Evolutionary conservation across 1,139 yeast genomes (phyloP), one percentile per base, ranked within the genome.

Genomic region (Yamadazyma membranifaciens): DNA sequence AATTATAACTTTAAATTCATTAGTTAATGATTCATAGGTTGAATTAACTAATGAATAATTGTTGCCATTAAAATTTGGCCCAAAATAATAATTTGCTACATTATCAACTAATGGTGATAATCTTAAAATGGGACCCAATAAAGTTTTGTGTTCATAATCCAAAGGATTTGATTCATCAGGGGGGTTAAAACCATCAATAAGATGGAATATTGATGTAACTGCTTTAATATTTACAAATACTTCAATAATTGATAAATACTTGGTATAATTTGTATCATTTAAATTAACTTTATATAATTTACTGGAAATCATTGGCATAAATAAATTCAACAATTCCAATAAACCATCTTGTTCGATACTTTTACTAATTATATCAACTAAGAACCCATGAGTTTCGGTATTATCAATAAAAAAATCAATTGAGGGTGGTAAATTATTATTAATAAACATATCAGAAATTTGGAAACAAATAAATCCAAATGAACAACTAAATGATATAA

Each of bases 91-190:
- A 7, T 67, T 67, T 4, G 74, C 65, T 4, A 74, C 73, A 31
- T 52, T 46, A 16, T 59, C 63, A 10, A 78, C 71, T 38, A 89
- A 63, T 0, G 96, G 96, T 0, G 96, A 87, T 15, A 88, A 63
- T 42, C 83, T 70, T 44, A 88, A 73, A 31, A 88, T 69, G 2
- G 95, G 87, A 2, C 98, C 98, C 42, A 91, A 63, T 10, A 87
- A 59, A 0, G 96, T 80, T 28, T 69, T 67, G 24, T 65, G 65
- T 52, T 86, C 95, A 48, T 75, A 75, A 35, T 75, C 74, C 29
- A 70, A 57, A 10, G 74, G 64, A 1, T 85, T 70, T 17, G 66
- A 56, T 15, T 43, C 37, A 38, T 59, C 66, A 31, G 69, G 67
- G 34, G 80, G 80, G 41, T 63, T 64, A 46, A 83, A 86, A 0